phyloP scores from a whole-genome alignment of 371 early-diverging fungal species.

The Apophysomyces trapeziformis region DNA sequence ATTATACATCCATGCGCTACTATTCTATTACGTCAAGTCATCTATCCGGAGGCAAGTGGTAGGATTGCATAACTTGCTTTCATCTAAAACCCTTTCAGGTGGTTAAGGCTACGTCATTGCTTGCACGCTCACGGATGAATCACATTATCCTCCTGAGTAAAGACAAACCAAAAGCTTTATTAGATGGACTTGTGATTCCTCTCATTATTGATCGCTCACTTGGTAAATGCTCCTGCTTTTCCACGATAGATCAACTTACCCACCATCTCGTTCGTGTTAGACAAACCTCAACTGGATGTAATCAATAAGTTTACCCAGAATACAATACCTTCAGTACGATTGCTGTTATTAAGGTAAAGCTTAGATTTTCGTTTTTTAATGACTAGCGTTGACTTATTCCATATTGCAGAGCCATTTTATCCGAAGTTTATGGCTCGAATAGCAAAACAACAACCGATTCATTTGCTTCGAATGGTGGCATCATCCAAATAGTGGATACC shows the following conservation, averaged over 20 bases:
- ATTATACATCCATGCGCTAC: slow-evolving; percentile 10
- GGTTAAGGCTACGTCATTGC: slow-evolving; percentile 7
- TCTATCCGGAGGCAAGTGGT: slow-evolving; percentile 22
- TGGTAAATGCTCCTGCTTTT: background rate
- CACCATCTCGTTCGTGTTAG: slow-evolving; percentile 14
- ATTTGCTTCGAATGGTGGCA: background rate
- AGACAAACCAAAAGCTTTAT: slow-evolving; percentile 2
- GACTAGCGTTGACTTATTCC: background rate
- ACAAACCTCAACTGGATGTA: slow-evolving; percentile 20
- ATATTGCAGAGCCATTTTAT: background rate
- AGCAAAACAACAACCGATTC: background rate
- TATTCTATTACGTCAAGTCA: background rate
- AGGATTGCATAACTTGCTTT: background rate
- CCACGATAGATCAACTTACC: no score
- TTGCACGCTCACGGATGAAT: slow-evolving; percentile 9
- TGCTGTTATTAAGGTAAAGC: background rate
- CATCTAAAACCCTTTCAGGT: slow-evolving; percentile 12
- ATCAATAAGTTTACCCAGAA: slow-evolving; percentile 13
- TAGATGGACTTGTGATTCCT: slow-evolving; percentile 24
- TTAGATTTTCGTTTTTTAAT: background rate
- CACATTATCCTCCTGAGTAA: background rate
- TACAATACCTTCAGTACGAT: background rate
- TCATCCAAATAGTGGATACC: background rate
- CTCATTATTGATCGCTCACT: background rate
- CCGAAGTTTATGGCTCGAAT: background rate